Evolutionary conservation across 495 filamentous ascomycete species (phyloP), one percentile per base, ranked within the genome.

Genomic region (Lasiosphaeris hirsuta): DNA sequence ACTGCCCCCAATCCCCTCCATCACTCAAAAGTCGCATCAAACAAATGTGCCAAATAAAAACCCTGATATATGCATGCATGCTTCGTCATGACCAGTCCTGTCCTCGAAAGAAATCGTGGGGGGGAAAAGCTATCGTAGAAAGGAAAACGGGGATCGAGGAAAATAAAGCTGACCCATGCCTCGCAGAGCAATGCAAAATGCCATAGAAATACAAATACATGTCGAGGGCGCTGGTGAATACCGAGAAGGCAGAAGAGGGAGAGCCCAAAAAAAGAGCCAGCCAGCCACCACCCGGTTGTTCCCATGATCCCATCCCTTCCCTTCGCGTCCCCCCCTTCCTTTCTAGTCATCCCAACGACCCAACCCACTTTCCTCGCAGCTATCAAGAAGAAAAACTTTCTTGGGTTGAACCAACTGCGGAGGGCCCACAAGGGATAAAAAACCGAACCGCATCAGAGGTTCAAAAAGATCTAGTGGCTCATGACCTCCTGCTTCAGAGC

Each of bases 401-500:
- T 30, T 5, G 23, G 23, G 23, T 30, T 30, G 23, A 30, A 5
- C 23, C 23, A 30, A 30, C 23, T 5, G 23, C 23, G 23, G 5
- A 30, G 5, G 23, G 23, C 23, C 23, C 23, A 2, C 23, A 30
- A 30, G 23, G 23, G 23, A 5, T 30, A 5, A 30, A 30, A 30
- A 30, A 30, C 5, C 2, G 23, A 30, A 30, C 23, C 11, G 10
- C 4, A 50, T 50, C 23, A 10, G 11, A 18, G 30, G 35, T 50
- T 7, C 15, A 10, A n/a, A 33, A 8, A 11, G 4, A 44, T 15
- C 39, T 62, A 61, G 40, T 70, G 68, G 61, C 70, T 72, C 57
- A 72, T 47, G 14, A 72, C 68, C 39, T 71, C 70, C 15, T 66
- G 67, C 37, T 67, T 63, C 13, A 46, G 59, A 17, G 19, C 37